Evolutionary conservation across 2,329 filamentous ascomycete genomes (phyloP).

Genomic region (Curvularia hawaiiensis): DNA sequence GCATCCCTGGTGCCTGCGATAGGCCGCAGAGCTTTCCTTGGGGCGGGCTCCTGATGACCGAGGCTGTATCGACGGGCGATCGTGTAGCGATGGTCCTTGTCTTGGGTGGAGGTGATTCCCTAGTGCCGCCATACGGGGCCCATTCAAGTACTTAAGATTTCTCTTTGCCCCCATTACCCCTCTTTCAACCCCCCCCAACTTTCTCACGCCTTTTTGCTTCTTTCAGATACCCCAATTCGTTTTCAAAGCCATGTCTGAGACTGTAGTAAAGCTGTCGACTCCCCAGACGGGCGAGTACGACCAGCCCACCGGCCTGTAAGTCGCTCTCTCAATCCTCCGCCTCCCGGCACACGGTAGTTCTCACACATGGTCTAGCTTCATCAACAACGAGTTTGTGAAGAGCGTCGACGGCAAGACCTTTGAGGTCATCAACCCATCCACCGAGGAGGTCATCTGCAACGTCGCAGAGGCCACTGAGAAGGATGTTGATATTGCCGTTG

Average conservation of each 20-base stretch:
- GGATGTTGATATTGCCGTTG: constrained; percentile 79
- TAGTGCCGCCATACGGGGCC: constrained; percentile 31
- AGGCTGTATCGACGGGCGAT: constrained; percentile 33
- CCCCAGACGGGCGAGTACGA: constrained; percentile 65
- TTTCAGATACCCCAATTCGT: constrained; percentile 36
- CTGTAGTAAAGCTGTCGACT: constrained; percentile 67
- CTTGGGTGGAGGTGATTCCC: constrained; percentile 27
- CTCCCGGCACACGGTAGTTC: constrained; percentile 7
- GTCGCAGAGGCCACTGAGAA: constrained; percentile 88
- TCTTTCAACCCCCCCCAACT: constrained; percentile 21
- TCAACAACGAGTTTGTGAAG: constrained; percentile 91
- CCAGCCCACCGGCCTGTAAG: constrained; percentile 61
- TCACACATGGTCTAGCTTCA: constrained; percentile 64
- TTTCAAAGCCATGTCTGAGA: constrained; percentile 49
- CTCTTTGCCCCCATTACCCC: constrained; percentile 27
- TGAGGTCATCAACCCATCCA: constrained; percentile 87
- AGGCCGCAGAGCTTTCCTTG: constrained; percentile 24
- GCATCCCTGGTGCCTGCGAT: constrained; percentile 23
- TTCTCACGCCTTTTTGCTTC: constrained; percentile 19
- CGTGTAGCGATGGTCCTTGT: constrained; percentile 13
- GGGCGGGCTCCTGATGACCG: constrained; percentile 41
- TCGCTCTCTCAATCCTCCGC: constrained; percentile 18
- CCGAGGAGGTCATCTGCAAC: constrained; percentile 81
- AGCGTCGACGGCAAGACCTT: constrained; percentile 86
- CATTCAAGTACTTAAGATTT: constrained; percentile 38